Percentiles rank a stretch among this genome's conserved stretches.
phyloP scores from a whole-genome alignment of 768 basidiomycete species.

The Podaxis rugospora region DNA sequence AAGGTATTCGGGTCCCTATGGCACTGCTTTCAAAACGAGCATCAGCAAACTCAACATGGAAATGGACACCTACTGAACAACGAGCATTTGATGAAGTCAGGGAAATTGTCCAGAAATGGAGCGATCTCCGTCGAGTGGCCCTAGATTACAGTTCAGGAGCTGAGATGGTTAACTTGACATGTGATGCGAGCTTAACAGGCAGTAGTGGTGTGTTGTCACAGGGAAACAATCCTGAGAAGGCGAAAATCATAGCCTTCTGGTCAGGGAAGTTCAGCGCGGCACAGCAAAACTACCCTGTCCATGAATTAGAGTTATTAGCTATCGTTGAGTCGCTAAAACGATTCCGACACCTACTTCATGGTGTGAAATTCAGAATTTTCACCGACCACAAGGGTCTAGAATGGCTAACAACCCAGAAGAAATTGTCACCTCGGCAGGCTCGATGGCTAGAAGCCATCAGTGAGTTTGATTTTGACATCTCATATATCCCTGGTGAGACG shows the following conservation, averaged over 20 bases:
- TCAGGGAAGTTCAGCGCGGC: slow-evolving; percentile 25
- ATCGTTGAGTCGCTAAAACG: slow-evolving; percentile 27
- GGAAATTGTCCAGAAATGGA: slow-evolving; percentile 7
- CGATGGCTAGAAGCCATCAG: slow-evolving; percentile 29
- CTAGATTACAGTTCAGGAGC: slow-evolving; percentile 16
- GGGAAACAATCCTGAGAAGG: slow-evolving; percentile 20
- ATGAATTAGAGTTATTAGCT: slow-evolving; percentile 27
- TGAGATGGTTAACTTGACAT: slow-evolving; percentile 20
- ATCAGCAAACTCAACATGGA: slow-evolving; percentile 12
- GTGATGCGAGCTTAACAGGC: slow-evolving; percentile 23
- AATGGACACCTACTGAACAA: slow-evolving; percentile 18
- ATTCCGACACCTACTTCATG: slow-evolving; percentile 8
- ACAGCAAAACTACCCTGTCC: slow-evolving; percentile 28
- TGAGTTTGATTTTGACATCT: slow-evolving; percentile 17
- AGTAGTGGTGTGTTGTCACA: slow-evolving; percentile 20
- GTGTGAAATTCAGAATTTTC: slow-evolving; percentile 17
- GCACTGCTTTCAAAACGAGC: slow-evolving; percentile 19
- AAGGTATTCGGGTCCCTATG: slow-evolving; percentile 24
- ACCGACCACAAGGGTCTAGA: slow-evolving; percentile 26
- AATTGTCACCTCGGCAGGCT: slow-evolving; percentile 27
- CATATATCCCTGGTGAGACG: slow-evolving; percentile 22
- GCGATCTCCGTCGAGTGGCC: slow-evolving; percentile 13
- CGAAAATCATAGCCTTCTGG: slow-evolving; percentile 26
- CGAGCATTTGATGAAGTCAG: slow-evolving; percentile 29
- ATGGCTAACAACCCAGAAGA: slow-evolving; percentile 22